Evolutionary conservation across 495 filamentous ascomycete species (phyloP), one percentile per base, ranked within the genome.

Genomic region (Delitschia confertaspora): DNA sequence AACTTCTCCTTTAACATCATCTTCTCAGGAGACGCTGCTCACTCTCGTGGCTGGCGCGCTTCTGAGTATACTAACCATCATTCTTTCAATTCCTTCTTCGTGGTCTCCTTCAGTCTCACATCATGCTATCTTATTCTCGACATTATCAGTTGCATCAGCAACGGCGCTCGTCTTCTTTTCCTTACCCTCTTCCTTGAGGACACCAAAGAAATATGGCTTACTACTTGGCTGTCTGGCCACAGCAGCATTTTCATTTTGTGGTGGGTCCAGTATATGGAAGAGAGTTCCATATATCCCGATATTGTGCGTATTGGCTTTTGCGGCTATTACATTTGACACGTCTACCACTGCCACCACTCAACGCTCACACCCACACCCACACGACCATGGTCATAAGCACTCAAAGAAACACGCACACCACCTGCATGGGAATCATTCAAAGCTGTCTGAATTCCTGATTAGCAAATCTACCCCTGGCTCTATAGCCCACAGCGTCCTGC

Each of bases 401-500:
- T 52, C 57, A 6, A 64, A 71, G 38, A 55, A 55, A 30, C 39
- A 57, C 31, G 58, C 66, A 29, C 63, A 73, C 53, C 62, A 69
- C 21, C 65, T 73, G 44, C 58, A 64, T 42, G 60, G 64, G 32
- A 50, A 68, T 33, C 49, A 70, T 16, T 84, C 82, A 4, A 67
- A 54, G 45, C 64, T 87, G 35, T 83, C 83, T 14, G 74, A 68
- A 10, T 70, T 81, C 30, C 59, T 95, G 14, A 65, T 93, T 16
- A 71, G 65, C 0, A 68, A 70, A 25, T 78, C 78, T 13, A 70
- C 82, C 40, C 69, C 67, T 20, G 89, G 78, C 63, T 85, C 88
- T 2, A 60, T 96, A 10, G 47, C 94, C 10, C 78, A 93, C 45
- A 79, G 85, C 43, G 87, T 99, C 45, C 63, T 99, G 45, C 73